Conservation (phyloP, 1,284 basidiomycete species). For the Papiliotrema fonsecae region DNA sequence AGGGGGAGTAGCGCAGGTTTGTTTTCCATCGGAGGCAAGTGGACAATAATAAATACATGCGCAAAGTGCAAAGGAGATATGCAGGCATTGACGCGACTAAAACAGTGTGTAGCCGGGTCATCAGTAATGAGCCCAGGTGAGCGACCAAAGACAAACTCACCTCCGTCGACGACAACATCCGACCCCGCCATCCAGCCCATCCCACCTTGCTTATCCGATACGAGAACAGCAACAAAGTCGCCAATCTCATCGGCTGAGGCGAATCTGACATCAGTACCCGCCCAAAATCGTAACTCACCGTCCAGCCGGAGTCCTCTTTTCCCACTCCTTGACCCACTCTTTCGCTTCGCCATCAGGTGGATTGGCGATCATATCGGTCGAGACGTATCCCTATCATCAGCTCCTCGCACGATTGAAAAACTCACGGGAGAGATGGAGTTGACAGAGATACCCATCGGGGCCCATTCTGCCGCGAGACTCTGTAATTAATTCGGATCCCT, state of each 20-base stretch:
- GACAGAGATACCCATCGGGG: slow-evolving; percentile 39
- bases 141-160: slow-evolving; percentile 13
- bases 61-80: no score
- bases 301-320: slow-evolving; percentile 36
- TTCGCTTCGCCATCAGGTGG: slow-evolving; percentile 20
- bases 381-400: slow-evolving; percentile 34
- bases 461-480: slow-evolving; percentile 47
- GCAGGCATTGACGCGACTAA: no score
- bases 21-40: no score
- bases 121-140: no score
- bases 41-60: no score
- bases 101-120: no score
- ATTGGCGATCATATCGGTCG: slow-evolving; percentile 47
- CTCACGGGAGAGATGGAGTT: slow-evolving; percentile 45
- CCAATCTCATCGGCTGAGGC: slow-evolving; percentile 40
- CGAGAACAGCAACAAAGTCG: slow-evolving; percentile 34
- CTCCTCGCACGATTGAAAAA: not conserved
- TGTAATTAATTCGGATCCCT: slow-evolving; percentile 4
- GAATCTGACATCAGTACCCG: slow-evolving; percentile 20
- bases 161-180: slow-evolving; percentile 46
- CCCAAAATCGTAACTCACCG: slow-evolving; percentile 12
- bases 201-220: slow-evolving; percentile 25
- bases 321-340: slow-evolving; percentile 35
- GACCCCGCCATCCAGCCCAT: slow-evolving; percentile 42
- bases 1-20: no score